Percentiles rank a stretch among this genome's conserved stretches.
Evolutionary conservation across 495 filamentous ascomycete species (phyloP).

Genomic region (Penicillium salamii): DNA sequence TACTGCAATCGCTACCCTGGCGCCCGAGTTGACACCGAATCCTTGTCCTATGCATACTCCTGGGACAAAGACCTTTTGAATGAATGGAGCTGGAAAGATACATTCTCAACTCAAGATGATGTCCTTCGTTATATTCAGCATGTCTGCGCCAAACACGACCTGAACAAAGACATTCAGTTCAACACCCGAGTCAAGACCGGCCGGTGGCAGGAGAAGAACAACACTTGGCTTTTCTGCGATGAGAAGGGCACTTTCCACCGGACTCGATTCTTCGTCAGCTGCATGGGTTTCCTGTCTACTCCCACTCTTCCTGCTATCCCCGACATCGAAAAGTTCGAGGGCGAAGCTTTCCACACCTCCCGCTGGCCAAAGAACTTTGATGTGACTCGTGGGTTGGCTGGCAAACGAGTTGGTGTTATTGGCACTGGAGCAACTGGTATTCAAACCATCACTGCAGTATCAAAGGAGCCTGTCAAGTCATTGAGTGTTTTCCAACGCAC

Average conservation of each 20-base stretch:
- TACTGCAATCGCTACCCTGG: slow-evolving; percentile 40
- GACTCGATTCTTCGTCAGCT: slow-evolving; percentile 17
- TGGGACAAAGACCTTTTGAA: slow-evolving; percentile 24
- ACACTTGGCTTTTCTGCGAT: slow-evolving; percentile 18
- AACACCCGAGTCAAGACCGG: slow-evolving; percentile 20
- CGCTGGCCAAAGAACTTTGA: slow-evolving; percentile 41
- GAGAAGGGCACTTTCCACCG: slow-evolving; percentile 8
- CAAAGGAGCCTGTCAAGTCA: slow-evolving; percentile 19
- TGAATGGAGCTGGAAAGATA: slow-evolving; percentile 28
- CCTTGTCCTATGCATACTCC: slow-evolving; percentile 22
- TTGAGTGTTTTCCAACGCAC: slow-evolving; percentile 49
- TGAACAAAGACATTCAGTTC: slow-evolving; percentile 27
- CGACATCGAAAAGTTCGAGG: slow-evolving; percentile 23
- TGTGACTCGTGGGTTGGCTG: slow-evolving; percentile 21
- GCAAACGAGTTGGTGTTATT: slow-evolving; percentile 49
- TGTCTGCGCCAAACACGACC: slow-evolving; percentile 19
- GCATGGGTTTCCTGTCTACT: slow-evolving; percentile 17
- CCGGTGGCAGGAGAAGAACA: slow-evolving; percentile 13
- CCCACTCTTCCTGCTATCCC: slow-evolving; percentile 32
- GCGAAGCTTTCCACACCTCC: slow-evolving; percentile 36
- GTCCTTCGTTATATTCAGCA: slow-evolving; percentile 27
- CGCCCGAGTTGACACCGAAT: slow-evolving; percentile 23
- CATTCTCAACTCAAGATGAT: slow-evolving; percentile 21
- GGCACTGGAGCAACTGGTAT: slow-evolving; percentile 51
- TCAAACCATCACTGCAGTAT: slow-evolving; percentile 35